Evolutionary conservation across 768 basidiomycete species (phyloP), one percentile per base, ranked within the genome.

Genomic region (Podaxis carcinomalis): DNA sequence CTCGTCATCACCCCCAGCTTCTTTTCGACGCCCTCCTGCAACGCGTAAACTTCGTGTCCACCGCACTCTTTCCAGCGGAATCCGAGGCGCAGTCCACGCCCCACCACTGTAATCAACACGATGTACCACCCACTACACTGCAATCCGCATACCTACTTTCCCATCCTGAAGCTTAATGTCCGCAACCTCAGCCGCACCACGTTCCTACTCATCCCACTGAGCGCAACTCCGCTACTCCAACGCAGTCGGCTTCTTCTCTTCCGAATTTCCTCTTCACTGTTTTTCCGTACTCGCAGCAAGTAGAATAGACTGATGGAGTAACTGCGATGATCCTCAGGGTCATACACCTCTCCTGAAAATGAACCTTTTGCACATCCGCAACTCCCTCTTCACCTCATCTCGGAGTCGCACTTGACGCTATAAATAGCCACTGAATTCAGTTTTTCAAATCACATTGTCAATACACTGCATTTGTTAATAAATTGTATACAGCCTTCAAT

Each of bases 341-440:
- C 28, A 35, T 4, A 4, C 25, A 23, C 2, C 35, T 1, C 32
- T 32, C 32, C 32, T 32, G 32, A 32, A 32, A 32, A 32, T 32
- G 32, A 32, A 32, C 32, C 7, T 32, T 32, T 32, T 32, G 32
- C 32, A 23, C 37, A 11, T 54, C 36, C 47, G 35, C 47, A 58
- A 58, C 57, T 40, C 13, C 57, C 49, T 10, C 27, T 27, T 40
- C 47, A 58, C 39, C 57, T 58, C 57, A 58, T 42, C 57, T 58
- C 49, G 57, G 57, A 58, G 57, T 40, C 21, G 40, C 56, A n/a
- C 7, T 16, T 25, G n/a, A n/a, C 27, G 28, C 42, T 57, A 57
- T 57, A 46, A 57, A 57, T 57, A 57, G 32, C 5, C 27, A 14
- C 39, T 44, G n/a, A 39, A 54, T 54, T 39, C 28, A 39, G 28